Base-by-base conservation (phyloP, 257 asterid genomes). In the Solanum pimpinellifolium region DNA sequence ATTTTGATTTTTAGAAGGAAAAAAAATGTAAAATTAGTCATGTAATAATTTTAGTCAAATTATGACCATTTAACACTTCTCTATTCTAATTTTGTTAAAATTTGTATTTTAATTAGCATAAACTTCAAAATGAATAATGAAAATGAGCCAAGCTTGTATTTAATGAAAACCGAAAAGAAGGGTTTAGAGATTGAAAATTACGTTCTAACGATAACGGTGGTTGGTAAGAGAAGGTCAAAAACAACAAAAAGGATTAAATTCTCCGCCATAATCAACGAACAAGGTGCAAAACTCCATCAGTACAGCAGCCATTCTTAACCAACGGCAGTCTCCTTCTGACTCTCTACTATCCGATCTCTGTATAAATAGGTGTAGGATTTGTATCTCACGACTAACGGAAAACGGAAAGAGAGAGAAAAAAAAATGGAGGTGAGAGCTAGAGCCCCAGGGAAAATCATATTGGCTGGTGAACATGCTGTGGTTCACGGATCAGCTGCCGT, bases 401-500 rank as follows among this genome's bases (percentile, higher is more conserved):
- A 46, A 69, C 13, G 29, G 82, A 21, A 59, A 80, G 33, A 80
- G 33, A 12, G 74, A 69, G 69, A 35, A 42, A 33, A 10, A 70
- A 52, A 49, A 76, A 97, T 97, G 99, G 99, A 97, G 94, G 98
- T 94, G 87, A 91, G 96, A 93, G 94, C 99, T 42, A 88, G 99
- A 92, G 99, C 99, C 41, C 99, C 99, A 2, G 99, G 99, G 14
- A 97, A 97, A 89, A 95, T 97, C 91, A 97, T 97, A 86, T 92
- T 95, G 66, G 94, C 99, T 49, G 99, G 99, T 20, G 99, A 97
- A 89, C 99, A 97, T 82, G 99, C 99, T 41, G 99, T 97, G 83
- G 99, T 97, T 85, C 99, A 97, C 85, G 99, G 98, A 90, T 93
- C 99, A 87, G 92, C 98, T 59, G 99, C 99, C 85, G 96, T 97